Evolutionary conservation across 257 asterid genomes (phyloP).

Genomic region (Handroanthus guayacan): DNA sequence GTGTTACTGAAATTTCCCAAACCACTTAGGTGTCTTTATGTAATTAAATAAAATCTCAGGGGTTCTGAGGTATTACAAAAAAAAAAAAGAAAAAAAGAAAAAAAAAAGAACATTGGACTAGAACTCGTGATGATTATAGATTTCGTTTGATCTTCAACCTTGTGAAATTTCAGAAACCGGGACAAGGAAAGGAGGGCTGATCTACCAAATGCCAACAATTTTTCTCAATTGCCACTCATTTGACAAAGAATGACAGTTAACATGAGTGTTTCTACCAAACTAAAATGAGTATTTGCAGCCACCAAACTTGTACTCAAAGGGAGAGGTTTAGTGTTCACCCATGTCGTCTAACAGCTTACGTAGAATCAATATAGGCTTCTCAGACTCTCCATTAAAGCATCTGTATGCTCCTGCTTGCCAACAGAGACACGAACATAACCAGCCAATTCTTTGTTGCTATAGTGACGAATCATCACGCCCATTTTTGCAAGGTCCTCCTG

Average conservation of each 20-base stretch:
- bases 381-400: constrained; percentile 71
- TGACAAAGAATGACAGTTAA: constrained; percentile 7
- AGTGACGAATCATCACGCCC: constrained; percentile 98
- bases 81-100: no score
- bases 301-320: background rate
- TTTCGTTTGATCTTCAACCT: no score
- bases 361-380: constrained; percentile 48
- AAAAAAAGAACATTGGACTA: no score
- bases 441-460: constrained; percentile 79
- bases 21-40: no score
- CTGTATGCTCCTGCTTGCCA: constrained; percentile 96
- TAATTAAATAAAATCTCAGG: no score
- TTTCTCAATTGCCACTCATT: background rate
- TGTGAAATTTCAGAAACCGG: background rate
- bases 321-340: background rate
- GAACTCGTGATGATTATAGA: no score
- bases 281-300: background rate
- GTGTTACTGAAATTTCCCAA: no score
- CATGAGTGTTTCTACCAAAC: background rate
- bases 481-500: constrained; percentile 90
- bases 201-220: background rate
- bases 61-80: no score
- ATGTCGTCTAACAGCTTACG: background rate
- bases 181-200: background rate
- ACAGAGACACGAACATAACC: constrained; percentile 96